Evolutionary conservation across 306 rosid genomes (phyloP).

Genomic region (Abrus precatorius): DNA sequence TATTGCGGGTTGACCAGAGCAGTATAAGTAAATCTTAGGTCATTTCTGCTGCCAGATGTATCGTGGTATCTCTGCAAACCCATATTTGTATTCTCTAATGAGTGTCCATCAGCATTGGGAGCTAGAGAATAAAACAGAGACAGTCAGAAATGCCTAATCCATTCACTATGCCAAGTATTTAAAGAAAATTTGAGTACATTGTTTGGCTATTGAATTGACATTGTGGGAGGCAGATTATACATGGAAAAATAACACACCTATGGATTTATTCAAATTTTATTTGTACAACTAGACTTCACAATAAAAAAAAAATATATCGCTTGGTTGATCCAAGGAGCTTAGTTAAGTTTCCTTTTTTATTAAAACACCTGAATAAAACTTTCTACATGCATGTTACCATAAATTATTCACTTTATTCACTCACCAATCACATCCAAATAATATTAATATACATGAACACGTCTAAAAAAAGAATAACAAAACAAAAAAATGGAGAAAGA

Average conservation of each 20-base stretch:
- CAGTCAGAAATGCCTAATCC: conserved; percentile 27
- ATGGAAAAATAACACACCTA: neutral
- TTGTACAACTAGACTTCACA: neutral
- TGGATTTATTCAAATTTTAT: neutral
- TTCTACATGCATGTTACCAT: neutral
- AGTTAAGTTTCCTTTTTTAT: neutral
- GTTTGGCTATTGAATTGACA: neutral
- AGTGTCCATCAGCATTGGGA: conserved; percentile 49
- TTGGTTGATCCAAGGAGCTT: neutral
- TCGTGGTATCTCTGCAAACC: conserved; percentile 60
- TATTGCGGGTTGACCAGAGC: conserved; percentile 47
- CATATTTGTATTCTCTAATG: conserved; percentile 45
- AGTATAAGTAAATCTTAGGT: conserved; percentile 60
- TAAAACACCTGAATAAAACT: neutral
- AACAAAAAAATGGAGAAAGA: neutral
- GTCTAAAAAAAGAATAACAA: conserved; percentile 16
- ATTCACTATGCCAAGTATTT: neutral
- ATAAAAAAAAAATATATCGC: neutral
- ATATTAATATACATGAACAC: neutral
- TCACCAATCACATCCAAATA: neutral
- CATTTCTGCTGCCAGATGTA: conserved; percentile 54
- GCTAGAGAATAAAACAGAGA: conserved; percentile 46
- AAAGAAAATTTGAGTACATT: neutral
- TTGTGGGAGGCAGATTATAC: neutral
- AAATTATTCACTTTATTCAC: too few relatives aligned